Evolutionary conservation across 2,329 filamentous ascomycete species (phyloP).

Genomic region (Dactylonectria estremocensis): DNA sequence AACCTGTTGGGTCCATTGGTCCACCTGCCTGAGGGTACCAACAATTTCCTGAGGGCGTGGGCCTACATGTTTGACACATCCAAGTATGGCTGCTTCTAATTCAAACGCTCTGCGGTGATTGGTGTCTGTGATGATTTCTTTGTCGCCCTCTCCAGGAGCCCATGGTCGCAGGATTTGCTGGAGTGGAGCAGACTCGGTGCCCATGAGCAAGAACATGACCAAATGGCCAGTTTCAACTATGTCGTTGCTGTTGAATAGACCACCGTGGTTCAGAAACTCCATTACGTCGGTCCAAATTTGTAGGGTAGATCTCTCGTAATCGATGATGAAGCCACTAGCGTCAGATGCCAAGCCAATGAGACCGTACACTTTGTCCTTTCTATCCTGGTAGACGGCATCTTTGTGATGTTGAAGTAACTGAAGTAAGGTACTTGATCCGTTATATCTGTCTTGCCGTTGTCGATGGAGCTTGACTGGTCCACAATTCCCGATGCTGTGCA

Average conservation of each 20-base stretch:
- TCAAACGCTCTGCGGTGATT: conserved; percentile 5
- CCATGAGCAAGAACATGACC: conserved; percentile 22
- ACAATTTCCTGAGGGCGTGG: conserved; percentile 20
- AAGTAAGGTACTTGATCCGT: conserved; percentile 15
- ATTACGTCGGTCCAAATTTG: conserved; percentile 50
- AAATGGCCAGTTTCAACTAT: conserved; percentile 14
- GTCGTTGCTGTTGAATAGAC: conserved; percentile 5
- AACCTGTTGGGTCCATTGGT: conserved; percentile 22
- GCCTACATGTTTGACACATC: conserved; percentile 13
- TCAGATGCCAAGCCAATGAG: conserved; percentile 49
- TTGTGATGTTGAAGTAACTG: conserved; percentile 43
- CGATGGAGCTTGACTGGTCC: conserved; percentile 40
- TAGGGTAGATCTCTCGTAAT: conserved; percentile 46
- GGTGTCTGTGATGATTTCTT: background rate
- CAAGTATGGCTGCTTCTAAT: conserved; percentile 9
- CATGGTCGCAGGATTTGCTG: conserved; percentile 1
- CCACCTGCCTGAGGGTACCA: conserved; percentile 13
- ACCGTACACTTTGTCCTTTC: conserved; percentile 50
- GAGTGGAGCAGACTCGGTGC: background rate
- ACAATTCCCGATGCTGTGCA: conserved; percentile 14
- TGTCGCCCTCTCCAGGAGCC: background rate
- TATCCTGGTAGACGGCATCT: conserved; percentile 46
- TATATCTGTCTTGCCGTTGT: conserved; percentile 25
- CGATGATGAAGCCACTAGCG: conserved; percentile 44
- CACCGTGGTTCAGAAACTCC: conserved; percentile 37